Percentiles rank a stretch among this genome's conserved stretches.
phyloP scores from a whole-genome alignment of 2,329 filamentous ascomycete species.

The Ilyonectria sp. region DNA sequence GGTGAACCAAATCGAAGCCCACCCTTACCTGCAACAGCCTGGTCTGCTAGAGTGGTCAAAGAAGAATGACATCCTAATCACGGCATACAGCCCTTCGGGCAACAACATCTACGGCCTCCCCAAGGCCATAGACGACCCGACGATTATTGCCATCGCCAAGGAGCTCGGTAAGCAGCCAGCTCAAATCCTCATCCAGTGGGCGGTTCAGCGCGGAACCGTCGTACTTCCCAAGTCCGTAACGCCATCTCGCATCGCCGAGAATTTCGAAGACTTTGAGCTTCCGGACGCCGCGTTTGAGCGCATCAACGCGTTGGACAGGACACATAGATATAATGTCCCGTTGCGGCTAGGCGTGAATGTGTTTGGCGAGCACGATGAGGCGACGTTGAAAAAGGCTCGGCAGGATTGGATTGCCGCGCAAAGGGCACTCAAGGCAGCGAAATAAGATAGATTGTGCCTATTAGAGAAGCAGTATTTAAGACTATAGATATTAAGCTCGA shows the following conservation, averaged over 20 bases:
- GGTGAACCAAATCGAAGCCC: conserved; percentile 63
- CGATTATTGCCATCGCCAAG: conserved; percentile 65
- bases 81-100: conserved; percentile 77
- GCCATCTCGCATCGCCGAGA: conserved; percentile 63
- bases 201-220: conserved; percentile 66
- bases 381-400: conserved; percentile 23
- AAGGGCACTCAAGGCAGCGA: conserved; percentile 21
- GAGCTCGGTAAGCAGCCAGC: conserved; percentile 63
- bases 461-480: not conserved
- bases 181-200: conserved; percentile 67
- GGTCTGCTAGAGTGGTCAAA: conserved; percentile 64
- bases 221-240: conserved; percentile 71
- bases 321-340: conserved; percentile 32
- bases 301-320: conserved; percentile 28
- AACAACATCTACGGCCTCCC: conserved; percentile 64
- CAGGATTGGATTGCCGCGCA: conserved; percentile 32
- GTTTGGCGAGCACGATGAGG: conserved; percentile 31
- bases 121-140: conserved; percentile 64
- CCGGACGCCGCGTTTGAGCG: conserved; percentile 15
- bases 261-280: conserved; percentile 53
- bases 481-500: not conserved
- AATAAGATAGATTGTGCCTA: not conserved
- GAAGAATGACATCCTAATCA: conserved; percentile 69
- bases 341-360: conserved; percentile 31
- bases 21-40: conserved; percentile 70